Percentiles rank a stretch among this genome's conserved stretches.
Conservation (phyloP, 148 eudicot genomes). For the Arctostaphylos glauca region DNA sequence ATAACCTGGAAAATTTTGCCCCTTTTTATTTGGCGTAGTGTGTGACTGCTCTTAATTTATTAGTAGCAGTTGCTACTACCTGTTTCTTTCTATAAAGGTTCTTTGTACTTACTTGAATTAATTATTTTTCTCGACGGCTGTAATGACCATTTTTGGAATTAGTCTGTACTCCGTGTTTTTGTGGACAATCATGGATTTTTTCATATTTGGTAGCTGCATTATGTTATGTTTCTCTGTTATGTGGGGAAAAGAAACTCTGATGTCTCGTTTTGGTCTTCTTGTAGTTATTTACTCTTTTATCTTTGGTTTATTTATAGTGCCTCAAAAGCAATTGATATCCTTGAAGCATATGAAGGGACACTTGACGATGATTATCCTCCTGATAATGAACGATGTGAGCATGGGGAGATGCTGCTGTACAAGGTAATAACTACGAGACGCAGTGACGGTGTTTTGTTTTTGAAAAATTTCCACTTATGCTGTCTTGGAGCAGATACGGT, state of each 20-base stretch:
- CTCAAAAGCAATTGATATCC: slow-evolving; percentile 92
- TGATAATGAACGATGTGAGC: slow-evolving; percentile 89
- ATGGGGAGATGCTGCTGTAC: slow-evolving; percentile 97
- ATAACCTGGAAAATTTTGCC: slow-evolving; percentile 9
- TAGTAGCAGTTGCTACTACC: background rate
- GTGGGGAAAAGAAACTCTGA: background rate
- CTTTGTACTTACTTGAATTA: background rate
- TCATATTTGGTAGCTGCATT: background rate
- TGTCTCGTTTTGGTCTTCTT: background rate
- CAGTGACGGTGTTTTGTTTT: background rate
- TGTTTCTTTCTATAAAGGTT: background rate
- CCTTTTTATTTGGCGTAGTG: background rate
- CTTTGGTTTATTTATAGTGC: slow-evolving; percentile 46
- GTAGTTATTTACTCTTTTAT: slow-evolving; percentile 4
- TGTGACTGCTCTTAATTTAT: background rate
- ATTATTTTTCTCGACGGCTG: background rate
- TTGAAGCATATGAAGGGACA: slow-evolving; percentile 99
- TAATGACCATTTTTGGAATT: background rate
- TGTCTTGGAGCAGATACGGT: background rate
- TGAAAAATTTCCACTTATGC: background rate
- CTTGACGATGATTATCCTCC: slow-evolving; percentile 97
- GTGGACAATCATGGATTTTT: background rate
- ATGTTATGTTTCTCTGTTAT: background rate
- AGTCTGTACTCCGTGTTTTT: background rate
- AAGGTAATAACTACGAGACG: slow-evolving; percentile 44